These are phyloP conservation scores for Picochlorum costavermella DNA, from an alignment of 139 green algal species.

Conservation along the genomic window DNA sequence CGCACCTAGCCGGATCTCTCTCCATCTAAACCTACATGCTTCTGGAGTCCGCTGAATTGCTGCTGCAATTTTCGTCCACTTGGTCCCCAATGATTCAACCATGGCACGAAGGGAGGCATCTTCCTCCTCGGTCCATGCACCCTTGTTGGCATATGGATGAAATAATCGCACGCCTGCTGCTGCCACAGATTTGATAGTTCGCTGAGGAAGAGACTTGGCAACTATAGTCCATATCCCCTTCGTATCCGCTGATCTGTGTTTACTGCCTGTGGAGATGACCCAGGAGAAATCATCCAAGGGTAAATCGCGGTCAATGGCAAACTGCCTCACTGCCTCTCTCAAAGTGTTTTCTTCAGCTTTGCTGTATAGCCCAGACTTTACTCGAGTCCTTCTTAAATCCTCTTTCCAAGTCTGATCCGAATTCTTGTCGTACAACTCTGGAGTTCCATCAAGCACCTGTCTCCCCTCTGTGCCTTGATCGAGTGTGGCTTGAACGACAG, in stretches of 20 bases:
- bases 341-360: conserved; percentile 39
- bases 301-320: conserved; percentile 20
- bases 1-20: conserved; percentile 18
- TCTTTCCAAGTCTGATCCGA: conserved; percentile 26
- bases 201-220: conserved; percentile 44
- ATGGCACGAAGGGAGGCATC: conserved; percentile 38
- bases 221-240: conserved; percentile 29
- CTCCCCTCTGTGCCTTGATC: no score
- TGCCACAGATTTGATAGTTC: conserved; percentile 54
- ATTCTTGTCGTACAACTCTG: background rate
- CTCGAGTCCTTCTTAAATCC: conserved; percentile 34
- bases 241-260: conserved; percentile 19
- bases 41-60: conserved; percentile 39
- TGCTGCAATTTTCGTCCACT: conserved; percentile 49
- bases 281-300: conserved; percentile 17
- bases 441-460: background rate
- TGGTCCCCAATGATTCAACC: conserved; percentile 33
- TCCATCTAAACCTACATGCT: conserved; percentile 45
- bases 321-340: conserved; percentile 21
- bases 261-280: conserved; percentile 24
- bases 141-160: conserved; percentile 35
- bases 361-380: conserved; percentile 52
- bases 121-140: conserved; percentile 47
- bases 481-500: no score
- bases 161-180: conserved; percentile 44